Base-by-base conservation (phyloP, 257 asterid genomes). In the Cordia subcordata region DNA sequence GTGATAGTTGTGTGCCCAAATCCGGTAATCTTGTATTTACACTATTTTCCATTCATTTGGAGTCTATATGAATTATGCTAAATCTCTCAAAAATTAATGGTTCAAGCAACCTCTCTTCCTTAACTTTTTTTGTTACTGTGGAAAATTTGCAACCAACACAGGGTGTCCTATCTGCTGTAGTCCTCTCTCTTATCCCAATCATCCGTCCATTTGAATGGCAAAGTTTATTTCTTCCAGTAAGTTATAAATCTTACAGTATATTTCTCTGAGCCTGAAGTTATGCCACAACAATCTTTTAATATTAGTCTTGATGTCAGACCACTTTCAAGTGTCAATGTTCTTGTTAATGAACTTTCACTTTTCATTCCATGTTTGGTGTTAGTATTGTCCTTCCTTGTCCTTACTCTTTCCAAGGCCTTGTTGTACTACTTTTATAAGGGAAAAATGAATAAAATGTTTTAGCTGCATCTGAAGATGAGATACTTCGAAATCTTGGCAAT, bases 151-250 rank as follows among this genome's bases (percentile, higher is more conserved):
- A 12, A 62, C 68, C 60, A 67, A 11, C 65, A 49, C 81, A 91
- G 98, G 98, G 98, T 56, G 74, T 91, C 68, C 79, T 91, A 27
- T 84, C 96, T 1, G 96, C 98, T 68, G 79, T 74, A 60, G 94
- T 85, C 69, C 66, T 91, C 77, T 85, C 96, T 65, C 63, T 87
- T 68, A 79, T 88, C 60, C 96, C 98, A 61, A 76, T 91, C 57
- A 85, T 91, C 68, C 94, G 92, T 64, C 98, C 98, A 69, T 91
- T 91, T 66, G 92, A 91, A 68, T 91, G 98, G 98, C 98, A 91
- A 75, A 91, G 98, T 80, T 85, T 91, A 70, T 88, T 88, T 73
- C 87, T 91, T 69, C 96, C 98, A 12, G 98, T 91, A 82, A 74
- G 90, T 80, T 77, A 57, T 62, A 69, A 62, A 44, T 51, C 66